Conservation (phyloP, 139 green algal species). For the Coelastrella sp. region DNA sequence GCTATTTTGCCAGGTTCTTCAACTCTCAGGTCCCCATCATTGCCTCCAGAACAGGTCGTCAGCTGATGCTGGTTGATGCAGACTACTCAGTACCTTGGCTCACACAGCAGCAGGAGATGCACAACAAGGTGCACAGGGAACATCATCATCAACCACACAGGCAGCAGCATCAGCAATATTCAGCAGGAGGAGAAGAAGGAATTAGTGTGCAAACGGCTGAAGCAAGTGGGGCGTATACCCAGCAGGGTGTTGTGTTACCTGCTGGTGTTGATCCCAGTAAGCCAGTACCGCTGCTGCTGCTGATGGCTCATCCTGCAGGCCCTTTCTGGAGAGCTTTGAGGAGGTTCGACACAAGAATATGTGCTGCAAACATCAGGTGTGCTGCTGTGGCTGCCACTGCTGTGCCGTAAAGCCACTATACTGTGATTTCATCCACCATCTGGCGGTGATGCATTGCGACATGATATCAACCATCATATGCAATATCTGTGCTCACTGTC, state of each 20-base stretch:
- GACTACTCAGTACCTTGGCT: constrained; percentile 26
- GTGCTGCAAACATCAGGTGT: constrained; percentile 30
- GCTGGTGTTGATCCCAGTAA: background rate
- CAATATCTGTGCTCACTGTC: background rate
- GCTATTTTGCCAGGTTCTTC: constrained; percentile 9
- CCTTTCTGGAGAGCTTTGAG: constrained; percentile 27
- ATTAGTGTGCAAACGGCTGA: background rate
- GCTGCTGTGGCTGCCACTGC: background rate
- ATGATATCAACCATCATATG: too few species aligned
- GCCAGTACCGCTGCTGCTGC: constrained; percentile 41
- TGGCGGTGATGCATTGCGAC: too few species aligned
- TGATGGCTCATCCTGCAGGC: constrained; percentile 25
- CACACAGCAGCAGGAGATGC: constrained; percentile 34
- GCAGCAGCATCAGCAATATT: constrained; percentile 16
- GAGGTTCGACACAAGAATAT: background rate
- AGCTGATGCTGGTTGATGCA: constrained; percentile 46
- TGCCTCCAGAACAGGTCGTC: constrained; percentile 25
- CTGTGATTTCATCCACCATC: too few species aligned
- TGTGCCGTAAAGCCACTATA: too few species aligned
- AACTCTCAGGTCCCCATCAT: constrained; percentile 40
- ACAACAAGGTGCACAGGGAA: constrained; percentile 5
- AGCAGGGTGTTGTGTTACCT: background rate
- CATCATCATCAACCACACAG: background rate
- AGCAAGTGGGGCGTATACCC: background rate
- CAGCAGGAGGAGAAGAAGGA: background rate